Percentiles rank a stretch among this genome's conserved stretches.
Conservation (phyloP, 257 asterid species). For the Fraxinus pennsylvanica region DNA sequence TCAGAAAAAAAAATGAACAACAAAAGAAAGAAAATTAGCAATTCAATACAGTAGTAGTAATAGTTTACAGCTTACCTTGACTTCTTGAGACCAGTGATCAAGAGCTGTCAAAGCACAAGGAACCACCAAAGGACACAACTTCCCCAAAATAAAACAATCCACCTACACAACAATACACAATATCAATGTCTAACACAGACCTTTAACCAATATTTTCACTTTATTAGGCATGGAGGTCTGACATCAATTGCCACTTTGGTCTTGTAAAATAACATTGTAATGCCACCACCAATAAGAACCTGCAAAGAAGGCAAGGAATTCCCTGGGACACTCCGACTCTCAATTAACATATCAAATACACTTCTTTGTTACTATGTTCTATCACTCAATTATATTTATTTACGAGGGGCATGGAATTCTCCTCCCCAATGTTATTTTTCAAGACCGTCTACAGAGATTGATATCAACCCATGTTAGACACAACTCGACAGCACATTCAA, state of each 20-base stretch:
- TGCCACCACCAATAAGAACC: neutral
- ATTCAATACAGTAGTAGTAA: neutral
- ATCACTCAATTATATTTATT: neutral
- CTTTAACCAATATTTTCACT: neutral
- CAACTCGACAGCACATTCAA: neutral
- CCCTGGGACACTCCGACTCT: neutral
- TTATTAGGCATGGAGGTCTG: neutral
- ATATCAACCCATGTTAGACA: neutral
- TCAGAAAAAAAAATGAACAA: neutral
- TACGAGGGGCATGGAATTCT: neutral
- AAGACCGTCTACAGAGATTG: neutral
- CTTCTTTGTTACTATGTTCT: neutral
- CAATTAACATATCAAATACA: neutral
- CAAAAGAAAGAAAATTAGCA: neutral
- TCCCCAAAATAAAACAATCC: conserved; percentile 70
- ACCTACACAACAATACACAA: conserved; percentile 45
- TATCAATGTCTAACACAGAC: neutral
- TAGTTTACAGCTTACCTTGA: conserved; percentile 58
- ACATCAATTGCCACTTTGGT: neutral
- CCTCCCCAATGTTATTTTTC: neutral
- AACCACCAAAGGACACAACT: conserved; percentile 70
- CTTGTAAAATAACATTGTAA: neutral
- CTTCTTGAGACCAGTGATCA: conserved; percentile 98
- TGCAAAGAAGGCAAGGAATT: neutral
- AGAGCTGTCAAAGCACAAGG: conserved; percentile 89